Percentiles rank a stretch among this genome's conserved stretches.
phyloP scores from a whole-genome alignment of 1,139 yeast species.

The Lodderomyces oxycetoniae region DNA sequence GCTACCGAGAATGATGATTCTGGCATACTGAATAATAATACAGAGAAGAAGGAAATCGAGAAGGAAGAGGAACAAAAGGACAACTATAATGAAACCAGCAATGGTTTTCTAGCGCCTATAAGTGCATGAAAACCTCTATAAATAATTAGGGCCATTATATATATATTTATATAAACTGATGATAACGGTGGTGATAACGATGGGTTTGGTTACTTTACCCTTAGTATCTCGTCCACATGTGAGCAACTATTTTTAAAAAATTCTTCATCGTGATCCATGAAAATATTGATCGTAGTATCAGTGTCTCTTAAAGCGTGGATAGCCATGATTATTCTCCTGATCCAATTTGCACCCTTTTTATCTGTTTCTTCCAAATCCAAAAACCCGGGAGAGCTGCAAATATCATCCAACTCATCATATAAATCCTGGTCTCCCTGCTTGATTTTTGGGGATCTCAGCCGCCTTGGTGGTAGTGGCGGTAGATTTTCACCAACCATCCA shows the following conservation, averaged over 20 bases:
- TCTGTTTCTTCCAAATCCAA: constrained; percentile 39
- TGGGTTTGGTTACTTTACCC: neutral
- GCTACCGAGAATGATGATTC: too few relatives aligned
- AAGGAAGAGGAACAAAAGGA: too few relatives aligned
- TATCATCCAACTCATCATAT: constrained; percentile 10
- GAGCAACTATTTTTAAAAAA: constrained; percentile 22
- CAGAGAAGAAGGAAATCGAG: too few relatives aligned
- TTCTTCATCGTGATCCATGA: constrained; percentile 34
- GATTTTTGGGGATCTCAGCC: constrained; percentile 4
- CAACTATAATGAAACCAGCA: too few relatives aligned
- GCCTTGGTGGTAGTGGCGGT: constrained; percentile 14
- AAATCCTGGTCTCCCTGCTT: constrained; percentile 1
- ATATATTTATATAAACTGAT: too few relatives aligned
- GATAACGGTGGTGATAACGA: neutral
- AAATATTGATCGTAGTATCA: constrained; percentile 31
- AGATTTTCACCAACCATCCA: constrained; percentile 10
- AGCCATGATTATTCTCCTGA: constrained; percentile 37
- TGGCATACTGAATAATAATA: too few relatives aligned
- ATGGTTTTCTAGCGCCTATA: too few relatives aligned
- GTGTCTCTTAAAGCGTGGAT: constrained; percentile 36
- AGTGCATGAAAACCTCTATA: too few relatives aligned
- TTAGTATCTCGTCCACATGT: constrained; percentile 10
- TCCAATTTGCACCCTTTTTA: constrained; percentile 47
- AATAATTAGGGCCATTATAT: too few relatives aligned
- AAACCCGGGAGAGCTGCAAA: constrained; percentile 13